Evolutionary conservation across 139 green algal species (phyloP).

Genomic region (Haematococcus lacustris): DNA sequence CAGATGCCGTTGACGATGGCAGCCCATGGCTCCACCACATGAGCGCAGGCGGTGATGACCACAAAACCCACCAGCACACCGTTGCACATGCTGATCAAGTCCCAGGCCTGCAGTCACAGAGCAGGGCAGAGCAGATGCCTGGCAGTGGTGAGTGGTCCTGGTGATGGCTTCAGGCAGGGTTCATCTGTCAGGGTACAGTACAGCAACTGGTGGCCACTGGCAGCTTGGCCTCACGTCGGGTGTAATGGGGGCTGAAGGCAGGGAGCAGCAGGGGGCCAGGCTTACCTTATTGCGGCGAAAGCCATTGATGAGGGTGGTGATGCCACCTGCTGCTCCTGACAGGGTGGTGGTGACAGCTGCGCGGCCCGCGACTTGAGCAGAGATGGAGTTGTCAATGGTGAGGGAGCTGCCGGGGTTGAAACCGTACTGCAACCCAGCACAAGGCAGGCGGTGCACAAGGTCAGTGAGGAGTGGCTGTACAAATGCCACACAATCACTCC

Average conservation of each 20-base stretch:
- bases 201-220: too few relatives aligned
- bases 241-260: not conserved
- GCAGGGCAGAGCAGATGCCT: constrained; percentile 31
- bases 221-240: too few relatives aligned
- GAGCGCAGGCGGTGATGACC: constrained; percentile 48
- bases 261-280: not conserved
- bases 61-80: constrained; percentile 68
- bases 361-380: constrained; percentile 14
- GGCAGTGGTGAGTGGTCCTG: not conserved
- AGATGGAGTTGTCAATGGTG: constrained; percentile 27
- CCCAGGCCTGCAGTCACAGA: constrained; percentile 44
- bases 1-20: constrained; percentile 70
- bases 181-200: too few relatives aligned
- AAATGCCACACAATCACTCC: too few relatives aligned
- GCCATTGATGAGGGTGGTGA: constrained; percentile 40
- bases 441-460: too few relatives aligned
- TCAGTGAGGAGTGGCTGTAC: too few relatives aligned
- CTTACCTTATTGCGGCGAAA: constrained; percentile 14
- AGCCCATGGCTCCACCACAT: constrained; percentile 74
- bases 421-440: too few relatives aligned
- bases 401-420: constrained; percentile 75
- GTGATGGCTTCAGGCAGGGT: too few relatives aligned
- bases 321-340: constrained; percentile 44
- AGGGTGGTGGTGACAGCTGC: constrained; percentile 81
- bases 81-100: constrained; percentile 68